Evolutionary conservation across 1,284 basidiomycete genomes (phyloP).

Genomic region (Cryptococcus deneoformans): DNA sequence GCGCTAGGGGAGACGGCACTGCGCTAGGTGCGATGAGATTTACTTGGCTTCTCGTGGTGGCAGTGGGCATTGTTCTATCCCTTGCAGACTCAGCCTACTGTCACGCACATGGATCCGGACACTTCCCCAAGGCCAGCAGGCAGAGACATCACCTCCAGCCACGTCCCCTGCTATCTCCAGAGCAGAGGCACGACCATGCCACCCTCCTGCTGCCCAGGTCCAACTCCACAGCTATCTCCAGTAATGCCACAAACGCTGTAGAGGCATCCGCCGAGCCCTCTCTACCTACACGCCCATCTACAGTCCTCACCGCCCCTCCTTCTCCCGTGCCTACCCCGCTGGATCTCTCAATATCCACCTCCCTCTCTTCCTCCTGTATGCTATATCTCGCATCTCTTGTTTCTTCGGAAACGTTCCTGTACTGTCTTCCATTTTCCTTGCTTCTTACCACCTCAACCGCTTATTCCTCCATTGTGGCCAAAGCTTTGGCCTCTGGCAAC

Average conservation of each 20-base stretch:
- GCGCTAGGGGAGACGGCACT: no score
- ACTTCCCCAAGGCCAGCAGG: no score
- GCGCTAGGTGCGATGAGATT: no score
- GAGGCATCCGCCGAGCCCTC: slow-evolving; percentile 9
- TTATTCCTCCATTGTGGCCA: slow-evolving; percentile 50
- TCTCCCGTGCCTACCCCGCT: slow-evolving; percentile 72
- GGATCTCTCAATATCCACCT: slow-evolving; percentile 60
- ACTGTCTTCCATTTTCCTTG: slow-evolving; percentile 72
- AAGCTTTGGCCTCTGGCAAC: slow-evolving; percentile 59
- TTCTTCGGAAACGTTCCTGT: slow-evolving; percentile 57
- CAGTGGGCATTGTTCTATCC: no score
- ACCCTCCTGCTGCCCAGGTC: background rate
- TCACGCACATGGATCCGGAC: no score
- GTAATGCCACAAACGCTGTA: slow-evolving; percentile 1
- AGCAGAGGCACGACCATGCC: background rate
- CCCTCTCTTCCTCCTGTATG: slow-evolving; percentile 66
- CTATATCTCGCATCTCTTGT: slow-evolving; percentile 72
- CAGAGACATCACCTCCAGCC: background rate
- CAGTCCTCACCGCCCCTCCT: slow-evolving; percentile 55
- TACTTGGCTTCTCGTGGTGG: no score
- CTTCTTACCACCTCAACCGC: slow-evolving; percentile 59
- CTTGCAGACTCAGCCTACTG: no score
- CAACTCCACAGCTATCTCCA: background rate
- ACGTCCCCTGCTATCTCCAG: background rate
- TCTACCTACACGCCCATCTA: slow-evolving; percentile 51